A percentile compares a stretch with the other conserved stretches of the same genome.
Conservation (phyloP, 1,284 basidiomycete genomes). For the Ceratorhiza oryzae-sativae region DNA sequence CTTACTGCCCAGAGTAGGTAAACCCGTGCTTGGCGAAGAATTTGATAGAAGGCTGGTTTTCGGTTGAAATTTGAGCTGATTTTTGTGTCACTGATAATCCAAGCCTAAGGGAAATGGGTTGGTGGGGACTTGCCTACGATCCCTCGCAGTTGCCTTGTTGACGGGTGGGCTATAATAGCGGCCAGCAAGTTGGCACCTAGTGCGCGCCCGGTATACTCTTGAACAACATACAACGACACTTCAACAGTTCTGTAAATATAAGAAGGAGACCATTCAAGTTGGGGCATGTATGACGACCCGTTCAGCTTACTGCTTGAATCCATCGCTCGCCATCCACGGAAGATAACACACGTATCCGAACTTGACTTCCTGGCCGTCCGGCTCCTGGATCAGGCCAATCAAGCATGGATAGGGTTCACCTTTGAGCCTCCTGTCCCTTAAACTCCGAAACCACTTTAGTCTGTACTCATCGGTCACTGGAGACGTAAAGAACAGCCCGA, state of each 20-base stretch:
- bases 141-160: neutral
- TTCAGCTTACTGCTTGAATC: neutral
- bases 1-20: neutral
- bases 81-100: neutral
- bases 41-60: neutral
- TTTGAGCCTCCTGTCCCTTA: neutral
- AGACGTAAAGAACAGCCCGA: conserved; percentile 9
- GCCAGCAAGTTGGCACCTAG: neutral
- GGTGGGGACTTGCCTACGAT: neutral
- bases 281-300: no score
- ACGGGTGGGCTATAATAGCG: neutral
- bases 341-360: conserved; percentile 15
- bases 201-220: neutral
- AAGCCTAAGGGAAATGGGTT: no score
- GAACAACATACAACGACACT: neutral
- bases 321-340: neutral
- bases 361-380: neutral
- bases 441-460: conserved; percentile 4
- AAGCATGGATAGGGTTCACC: conserved; percentile 10
- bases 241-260: neutral
- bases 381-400: neutral
- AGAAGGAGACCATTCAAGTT: neutral
- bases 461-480: conserved; percentile 12
- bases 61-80: neutral
- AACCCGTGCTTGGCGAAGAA: neutral